phyloP scores from a whole-genome alignment of 345 rosid species.

The Hibiscus mutabilis region DNA sequence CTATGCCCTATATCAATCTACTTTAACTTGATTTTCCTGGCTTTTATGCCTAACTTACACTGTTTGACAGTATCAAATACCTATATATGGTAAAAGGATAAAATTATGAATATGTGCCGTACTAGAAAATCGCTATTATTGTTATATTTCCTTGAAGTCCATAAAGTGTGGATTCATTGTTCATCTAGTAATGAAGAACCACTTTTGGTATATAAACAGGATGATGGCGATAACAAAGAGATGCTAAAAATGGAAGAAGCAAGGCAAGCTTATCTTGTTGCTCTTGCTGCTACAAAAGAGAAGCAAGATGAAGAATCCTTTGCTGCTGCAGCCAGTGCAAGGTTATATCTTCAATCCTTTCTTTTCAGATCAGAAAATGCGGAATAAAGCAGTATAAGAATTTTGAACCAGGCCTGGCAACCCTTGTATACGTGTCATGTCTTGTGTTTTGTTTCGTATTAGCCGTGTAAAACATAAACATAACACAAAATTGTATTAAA shows the following conservation, averaged over 20 bases:
- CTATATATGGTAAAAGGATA: background rate
- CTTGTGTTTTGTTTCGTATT: background rate
- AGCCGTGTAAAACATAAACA: background rate
- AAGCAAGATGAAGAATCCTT: constrained; percentile 79
- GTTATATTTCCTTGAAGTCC: background rate
- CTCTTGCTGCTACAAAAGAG: constrained; percentile 63
- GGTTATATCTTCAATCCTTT: constrained; percentile 61
- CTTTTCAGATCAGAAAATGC: constrained; percentile 30
- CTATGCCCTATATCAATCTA: background rate
- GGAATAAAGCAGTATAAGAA: background rate
- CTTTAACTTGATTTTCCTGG: background rate
- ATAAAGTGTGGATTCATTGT: background rate
- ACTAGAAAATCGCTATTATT: background rate
- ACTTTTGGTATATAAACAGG: constrained; percentile 32
- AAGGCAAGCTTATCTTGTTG: constrained; percentile 57
- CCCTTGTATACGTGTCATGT: background rate
- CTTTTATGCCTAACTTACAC: background rate
- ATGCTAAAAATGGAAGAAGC: constrained; percentile 76
- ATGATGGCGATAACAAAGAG: constrained; percentile 40
- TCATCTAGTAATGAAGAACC: background rate
- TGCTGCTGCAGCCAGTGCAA: constrained; percentile 62
- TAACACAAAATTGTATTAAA: background rate
- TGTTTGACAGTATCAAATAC: background rate
- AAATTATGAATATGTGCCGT: background rate
- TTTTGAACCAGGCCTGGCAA: background rate